phyloP scores from a whole-genome alignment of 306 rosid genomes.

The Ormosia emarginata region DNA sequence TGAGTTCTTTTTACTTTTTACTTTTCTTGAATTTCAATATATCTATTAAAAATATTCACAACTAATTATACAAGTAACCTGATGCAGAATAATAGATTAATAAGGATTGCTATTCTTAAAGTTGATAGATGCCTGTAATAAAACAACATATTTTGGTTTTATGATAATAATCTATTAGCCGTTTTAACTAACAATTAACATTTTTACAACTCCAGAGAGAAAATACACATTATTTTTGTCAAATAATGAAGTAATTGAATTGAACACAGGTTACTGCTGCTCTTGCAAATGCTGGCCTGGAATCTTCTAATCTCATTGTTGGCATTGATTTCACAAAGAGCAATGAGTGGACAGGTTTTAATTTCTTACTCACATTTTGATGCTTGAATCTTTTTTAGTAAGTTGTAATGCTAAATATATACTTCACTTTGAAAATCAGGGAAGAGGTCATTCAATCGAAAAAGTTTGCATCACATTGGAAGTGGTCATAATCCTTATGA shows the following conservation, averaged over 20 bases:
- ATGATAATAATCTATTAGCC: not conserved
- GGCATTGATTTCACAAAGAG: constrained; percentile 94
- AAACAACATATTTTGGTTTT: not conserved
- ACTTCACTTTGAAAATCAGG: constrained; percentile 41
- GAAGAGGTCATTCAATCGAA: constrained; percentile 72
- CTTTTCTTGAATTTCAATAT: not conserved
- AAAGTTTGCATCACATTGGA: constrained; percentile 71
- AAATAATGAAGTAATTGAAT: constrained; percentile 31
- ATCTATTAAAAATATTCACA: not conserved
- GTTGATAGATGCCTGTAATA: not conserved
- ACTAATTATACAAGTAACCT: not conserved
- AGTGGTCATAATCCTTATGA: constrained; percentile 61
- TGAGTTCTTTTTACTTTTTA: not conserved
- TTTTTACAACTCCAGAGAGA: not conserved
- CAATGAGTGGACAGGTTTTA: constrained; percentile 87
- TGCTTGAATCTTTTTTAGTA: constrained; percentile 1
- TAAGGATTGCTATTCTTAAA: not conserved
- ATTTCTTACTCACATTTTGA: constrained; percentile 17
- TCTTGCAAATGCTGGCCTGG: constrained; percentile 75
- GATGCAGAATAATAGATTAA: not conserved
- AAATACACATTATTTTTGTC: not conserved
- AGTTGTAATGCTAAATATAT: constrained; percentile 16
- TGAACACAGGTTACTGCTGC: constrained; percentile 70
- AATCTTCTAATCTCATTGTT: constrained; percentile 85
- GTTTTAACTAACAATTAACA: not conserved